Evolutionary conservation across 2,329 filamentous ascomycete genomes (phyloP), one percentile per base, ranked within the genome.

Genomic region (Pyrenophora graminea): DNA sequence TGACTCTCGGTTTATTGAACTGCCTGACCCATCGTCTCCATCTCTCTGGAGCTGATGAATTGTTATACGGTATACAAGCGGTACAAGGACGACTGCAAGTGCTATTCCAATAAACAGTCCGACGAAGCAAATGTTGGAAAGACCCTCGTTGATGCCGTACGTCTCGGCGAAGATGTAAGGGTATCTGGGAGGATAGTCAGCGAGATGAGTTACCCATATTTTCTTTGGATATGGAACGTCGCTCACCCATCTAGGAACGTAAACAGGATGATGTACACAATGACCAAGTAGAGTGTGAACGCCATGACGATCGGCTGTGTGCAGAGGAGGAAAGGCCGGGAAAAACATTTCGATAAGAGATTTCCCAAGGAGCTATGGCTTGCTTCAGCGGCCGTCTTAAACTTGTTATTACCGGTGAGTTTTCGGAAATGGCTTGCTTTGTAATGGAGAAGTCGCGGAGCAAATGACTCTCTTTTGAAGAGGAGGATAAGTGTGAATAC

Each of bases 221-320:
- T n/a, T 21, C 1, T 21, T 18, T 25, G 7, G 31, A 13, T 23
- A 5, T 25, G n/a, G 12, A 15, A 15, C 15, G 18, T n/a, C 21
- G 38, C 73, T 63, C 79, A 82, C 1, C 81, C 80, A 2, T 79
- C 75, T 4, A 83, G 73, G 44, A 83, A 79, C 0, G 79, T 79
- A 62, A 83, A 84, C 0, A 83, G 67, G 0, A 82, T 72, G 17
- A 81, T 79, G 53, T 84, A 84, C 2, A 81, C 3, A 80, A 83
- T 72, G 0, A 77, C 76, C 30, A 84, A 72, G 50, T 84, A 84
- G 0, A 83, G 41, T 0, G 76, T 75, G 51, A 82, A 71, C 4
- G 78, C 67, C 6, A 81, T 68, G 36, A 82, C 74, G 53, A 82
- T 78, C 0, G 78, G 78, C 3, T 67, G 27, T 6, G 76, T 76